Conservation (phyloP, 371 early-diverging fungal genomes). For the Sporodiniella umbellata region DNA sequence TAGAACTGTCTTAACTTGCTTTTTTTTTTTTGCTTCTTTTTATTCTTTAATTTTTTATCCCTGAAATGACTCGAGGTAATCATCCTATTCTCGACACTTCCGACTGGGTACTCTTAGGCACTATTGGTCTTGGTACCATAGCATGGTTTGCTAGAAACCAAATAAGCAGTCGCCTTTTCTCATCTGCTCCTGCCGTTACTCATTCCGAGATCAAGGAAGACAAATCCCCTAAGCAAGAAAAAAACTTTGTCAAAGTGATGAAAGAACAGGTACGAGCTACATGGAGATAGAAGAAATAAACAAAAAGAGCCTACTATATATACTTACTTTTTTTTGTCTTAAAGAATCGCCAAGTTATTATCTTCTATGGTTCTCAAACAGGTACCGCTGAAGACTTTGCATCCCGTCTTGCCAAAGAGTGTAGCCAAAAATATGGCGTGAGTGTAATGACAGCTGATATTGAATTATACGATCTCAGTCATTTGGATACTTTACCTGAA, state of each 20-base stretch:
- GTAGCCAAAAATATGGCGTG: constrained; percentile 69
- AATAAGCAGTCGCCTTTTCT: constrained; percentile 23
- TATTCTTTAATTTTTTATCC: no score
- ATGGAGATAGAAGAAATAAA: background rate
- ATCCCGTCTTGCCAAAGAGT: constrained; percentile 81
- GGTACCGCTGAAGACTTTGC: constrained; percentile 97
- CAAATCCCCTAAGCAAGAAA: constrained; percentile 30
- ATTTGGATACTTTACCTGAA: constrained; percentile 63
- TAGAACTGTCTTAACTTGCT: no score
- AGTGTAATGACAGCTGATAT: constrained; percentile 77
- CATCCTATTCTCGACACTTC: constrained; percentile 37
- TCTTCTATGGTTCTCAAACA: constrained; percentile 95
- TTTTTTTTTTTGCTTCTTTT: no score
- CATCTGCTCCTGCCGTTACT: constrained; percentile 12
- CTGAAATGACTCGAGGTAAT: constrained; percentile 5
- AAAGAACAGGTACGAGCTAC: constrained; percentile 33
- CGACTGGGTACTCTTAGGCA: constrained; percentile 46
- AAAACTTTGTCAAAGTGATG: constrained; percentile 65
- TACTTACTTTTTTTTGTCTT: background rate
- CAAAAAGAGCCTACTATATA: background rate
- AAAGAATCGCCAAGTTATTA: constrained; percentile 65
- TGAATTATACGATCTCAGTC: constrained; percentile 84
- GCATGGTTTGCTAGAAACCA: constrained; percentile 44
- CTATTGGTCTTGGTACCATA: constrained; percentile 49
- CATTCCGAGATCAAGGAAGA: constrained; percentile 13